Percentiles rank a stretch among this genome's conserved stretches.
These are phyloP conservation scores for Chamaecyparis obtusa DNA, from an alignment of 75 land plant species.

Conservation along the genomic window DNA sequence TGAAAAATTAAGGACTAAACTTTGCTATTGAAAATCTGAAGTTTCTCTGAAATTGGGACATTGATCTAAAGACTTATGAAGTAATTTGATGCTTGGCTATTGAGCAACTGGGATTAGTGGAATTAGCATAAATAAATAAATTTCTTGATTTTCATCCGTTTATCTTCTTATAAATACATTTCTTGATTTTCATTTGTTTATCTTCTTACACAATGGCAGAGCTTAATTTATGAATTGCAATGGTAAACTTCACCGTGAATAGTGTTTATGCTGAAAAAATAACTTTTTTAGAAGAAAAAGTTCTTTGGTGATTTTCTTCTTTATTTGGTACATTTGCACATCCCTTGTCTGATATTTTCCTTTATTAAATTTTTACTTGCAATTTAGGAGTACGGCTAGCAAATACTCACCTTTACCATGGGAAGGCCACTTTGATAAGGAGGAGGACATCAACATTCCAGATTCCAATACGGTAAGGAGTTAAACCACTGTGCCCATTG, in stretches of 20 bases:
- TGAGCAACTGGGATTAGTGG: not conserved
- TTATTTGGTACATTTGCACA: not conserved
- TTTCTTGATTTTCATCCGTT: not conserved
- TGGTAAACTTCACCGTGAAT: not conserved
- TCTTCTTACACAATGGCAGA: not conserved
- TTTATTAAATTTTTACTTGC: not conserved
- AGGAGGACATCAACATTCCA: conserved; percentile 64
- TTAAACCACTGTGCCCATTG: not conserved
- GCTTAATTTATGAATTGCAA: not conserved
- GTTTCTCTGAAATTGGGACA: not conserved
- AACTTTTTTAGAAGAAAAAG: not conserved
- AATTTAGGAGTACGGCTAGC: conserved; percentile 39
- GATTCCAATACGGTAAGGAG: conserved; percentile 61
- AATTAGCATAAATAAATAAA: not conserved
- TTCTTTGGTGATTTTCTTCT: not conserved
- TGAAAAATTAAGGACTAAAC: not conserved
- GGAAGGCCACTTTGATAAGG: conserved; percentile 77
- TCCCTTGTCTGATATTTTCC: not conserved
- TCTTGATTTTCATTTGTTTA: not conserved
- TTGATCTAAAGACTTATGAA: not conserved
- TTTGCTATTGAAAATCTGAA: not conserved
- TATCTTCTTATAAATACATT: not conserved
- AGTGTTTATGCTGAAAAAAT: not conserved
- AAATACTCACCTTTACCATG: conserved; percentile 75
- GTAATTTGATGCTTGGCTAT: not conserved